Evolutionary conservation across 768 basidiomycete genomes (phyloP), one percentile per base, ranked within the genome.

Genomic region (Mycena polygramma): DNA sequence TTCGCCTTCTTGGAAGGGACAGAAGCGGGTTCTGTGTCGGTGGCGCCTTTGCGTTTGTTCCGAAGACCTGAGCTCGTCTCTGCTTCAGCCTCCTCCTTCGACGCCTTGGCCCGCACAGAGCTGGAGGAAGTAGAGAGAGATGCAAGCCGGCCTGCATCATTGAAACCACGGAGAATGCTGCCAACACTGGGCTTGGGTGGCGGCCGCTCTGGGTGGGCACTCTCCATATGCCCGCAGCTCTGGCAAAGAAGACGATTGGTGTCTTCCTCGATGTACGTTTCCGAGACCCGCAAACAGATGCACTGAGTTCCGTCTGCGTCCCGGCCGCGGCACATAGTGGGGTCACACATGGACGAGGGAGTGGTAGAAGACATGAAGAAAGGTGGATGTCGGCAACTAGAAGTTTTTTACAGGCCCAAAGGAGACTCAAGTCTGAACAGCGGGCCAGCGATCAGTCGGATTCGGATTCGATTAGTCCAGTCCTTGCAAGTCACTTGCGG

Each of bases 271-370:
- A 59, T 2, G 6, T 53, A 20, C 6, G 57, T 59, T 7, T 45
- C 41, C 1, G n/a, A 1, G 26, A 26, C 51, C 1, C 66, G 66
- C 13, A 46, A 46, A 11, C 66, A 68, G 20, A 68, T 68, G 52
- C 66, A 68, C 41, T 68, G 66, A 11, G 49, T 15, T 0, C 66
- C 66, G 17, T 61, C 20, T 8, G n/a, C 15, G n/a, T 68, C 66
- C 1, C 13, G 30, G 3, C 35, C 59, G 7, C 52, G 58, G 24
- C 66, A 68, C 22, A 54, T 8, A 30, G 59, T 61, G 15, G 66
- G 66, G 49, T 68, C 66, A 6, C 48, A 51, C 65, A 66, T 66
- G n/a, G n/a, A n/a, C n/a, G n/a, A n/a, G n/a, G n/a, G n/a, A n/a
- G 15, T 51, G 51, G 51, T 37, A 30, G 14, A 10, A 13, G 19